phyloP scores from a whole-genome alignment of 1,284 basidiomycete genomes.

The Cystobasidiaceae sp. region DNA sequence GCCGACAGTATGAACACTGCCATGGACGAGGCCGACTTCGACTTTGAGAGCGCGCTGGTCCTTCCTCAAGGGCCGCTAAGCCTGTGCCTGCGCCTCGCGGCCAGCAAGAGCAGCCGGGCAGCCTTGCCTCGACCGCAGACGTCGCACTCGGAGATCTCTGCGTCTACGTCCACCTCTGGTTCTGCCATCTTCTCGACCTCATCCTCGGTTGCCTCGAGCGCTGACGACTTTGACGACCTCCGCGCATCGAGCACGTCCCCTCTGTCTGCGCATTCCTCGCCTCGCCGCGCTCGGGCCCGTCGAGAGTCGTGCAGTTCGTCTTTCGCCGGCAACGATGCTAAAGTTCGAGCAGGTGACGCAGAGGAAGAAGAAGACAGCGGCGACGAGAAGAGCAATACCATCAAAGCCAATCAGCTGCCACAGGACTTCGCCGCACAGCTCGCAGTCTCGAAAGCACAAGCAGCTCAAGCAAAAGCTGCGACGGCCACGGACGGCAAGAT shows the following conservation, averaged over 20 bases:
- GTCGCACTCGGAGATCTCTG: background rate
- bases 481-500: background rate
- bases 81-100: background rate
- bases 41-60: background rate
- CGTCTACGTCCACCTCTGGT: background rate
- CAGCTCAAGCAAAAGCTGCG: background rate
- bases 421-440: constrained; percentile 18
- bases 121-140: background rate
- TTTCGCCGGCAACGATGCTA: too few relatives aligned
- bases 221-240: background rate
- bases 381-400: constrained; percentile 18
- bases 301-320: background rate
- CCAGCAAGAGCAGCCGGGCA: too few relatives aligned
- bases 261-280: background rate
- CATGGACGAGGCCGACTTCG: too few relatives aligned
- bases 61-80: background rate
- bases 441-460: constrained; percentile 19
- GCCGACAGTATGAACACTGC: too few relatives aligned
- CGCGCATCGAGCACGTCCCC: background rate
- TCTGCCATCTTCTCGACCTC: background rate
- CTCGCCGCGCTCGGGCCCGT: background rate
- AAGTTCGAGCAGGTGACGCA: background rate
- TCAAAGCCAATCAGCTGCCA: constrained; percentile 25
- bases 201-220: background rate
- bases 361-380: background rate